Base-by-base conservation (phyloP, 2,329 filamentous ascomycete species). In the Penicillium sp. region DNA sequence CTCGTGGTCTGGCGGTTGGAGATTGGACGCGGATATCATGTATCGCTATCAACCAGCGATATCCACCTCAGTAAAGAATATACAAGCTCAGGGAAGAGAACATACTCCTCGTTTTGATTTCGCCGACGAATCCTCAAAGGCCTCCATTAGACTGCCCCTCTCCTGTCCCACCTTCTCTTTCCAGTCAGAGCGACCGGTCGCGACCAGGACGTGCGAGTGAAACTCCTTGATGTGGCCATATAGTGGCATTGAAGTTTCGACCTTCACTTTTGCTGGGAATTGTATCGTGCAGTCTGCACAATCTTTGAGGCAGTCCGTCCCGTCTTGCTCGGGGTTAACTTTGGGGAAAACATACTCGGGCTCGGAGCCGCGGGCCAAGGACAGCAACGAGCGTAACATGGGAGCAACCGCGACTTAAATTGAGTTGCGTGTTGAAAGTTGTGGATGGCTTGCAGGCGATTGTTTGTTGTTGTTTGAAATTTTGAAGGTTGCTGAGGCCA, bases 21-120 rank as follows among this genome's bases (percentile, higher is more conserved):
- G 66, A 47, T 75, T 75, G 18, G 74, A 75, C 4, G 74, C 73
- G 1, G 73, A 76, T 44, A 76, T 66, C 71, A 74, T 76, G 3
- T 74, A 64, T 18, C 66, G 65, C 74, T 76, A 27, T 3, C 56
- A 41, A 11, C 27, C 2, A 33, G 7, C 2, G n/a, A 36, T 7
- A 49, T 36, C 27, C 24, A 27, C 24, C 24, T 27, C 24, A 9
- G 16, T 22, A 6, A 39, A 19, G 13, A 19, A 24, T 6, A 22
- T 11, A 33, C 6, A 11, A 37, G 14, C 6, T 22, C 22, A 0
- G 13, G 4, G 18, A 19, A 27, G 24, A 27, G 7, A 19, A 66
- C 73, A 46, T 78, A 92, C 89, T 58, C 90, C 90, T 63, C 90
- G 91, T 27, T 75, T 82, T 1, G 88, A 88, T 72, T 82, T 83